phyloP scores from a whole-genome alignment of 2,329 filamentous ascomycete species.

The Esteya vermicola region DNA sequence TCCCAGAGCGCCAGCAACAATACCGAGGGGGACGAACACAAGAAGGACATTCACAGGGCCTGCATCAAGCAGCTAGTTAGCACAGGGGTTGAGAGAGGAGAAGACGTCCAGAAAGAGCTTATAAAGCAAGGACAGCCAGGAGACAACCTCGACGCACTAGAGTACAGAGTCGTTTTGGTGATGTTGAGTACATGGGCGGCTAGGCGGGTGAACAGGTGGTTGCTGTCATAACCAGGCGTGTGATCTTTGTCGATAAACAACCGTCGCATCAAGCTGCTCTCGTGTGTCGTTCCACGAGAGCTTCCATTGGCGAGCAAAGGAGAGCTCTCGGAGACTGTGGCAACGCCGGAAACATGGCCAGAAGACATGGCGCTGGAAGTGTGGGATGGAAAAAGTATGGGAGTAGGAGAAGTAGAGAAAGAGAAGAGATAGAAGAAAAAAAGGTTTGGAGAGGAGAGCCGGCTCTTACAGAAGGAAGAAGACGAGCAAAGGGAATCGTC shows the following conservation, averaged over 20 bases:
- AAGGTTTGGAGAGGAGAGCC: no score
- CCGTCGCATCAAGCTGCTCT: conserved; percentile 13
- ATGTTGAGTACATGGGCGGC: conserved; percentile 39
- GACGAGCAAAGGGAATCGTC: no score
- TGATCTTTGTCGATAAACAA: conserved; percentile 30
- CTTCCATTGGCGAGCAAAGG: no score
- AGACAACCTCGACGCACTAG: conserved; percentile 22
- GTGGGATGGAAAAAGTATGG: background rate
- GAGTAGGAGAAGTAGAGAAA: background rate
- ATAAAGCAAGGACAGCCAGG: background rate
- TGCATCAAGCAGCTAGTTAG: no score
- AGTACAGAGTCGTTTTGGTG: conserved; percentile 41
- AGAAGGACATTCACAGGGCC: conserved; percentile 54
- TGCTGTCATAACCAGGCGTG: conserved; percentile 37
- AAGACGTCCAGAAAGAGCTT: background rate
- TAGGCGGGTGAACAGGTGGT: conserved; percentile 28
- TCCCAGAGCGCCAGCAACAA: conserved; percentile 45
- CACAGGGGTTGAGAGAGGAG: conserved; percentile 11
- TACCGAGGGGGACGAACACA: conserved; percentile 59
- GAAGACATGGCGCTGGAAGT: background rate
- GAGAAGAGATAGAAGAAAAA: background rate
- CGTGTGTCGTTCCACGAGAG: no score
- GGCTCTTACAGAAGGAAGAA: no score
- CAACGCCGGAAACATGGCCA: no score
- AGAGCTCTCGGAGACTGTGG: no score